phyloP scores from a whole-genome alignment of 441 rosid species.

The Manihot esculenta region DNA sequence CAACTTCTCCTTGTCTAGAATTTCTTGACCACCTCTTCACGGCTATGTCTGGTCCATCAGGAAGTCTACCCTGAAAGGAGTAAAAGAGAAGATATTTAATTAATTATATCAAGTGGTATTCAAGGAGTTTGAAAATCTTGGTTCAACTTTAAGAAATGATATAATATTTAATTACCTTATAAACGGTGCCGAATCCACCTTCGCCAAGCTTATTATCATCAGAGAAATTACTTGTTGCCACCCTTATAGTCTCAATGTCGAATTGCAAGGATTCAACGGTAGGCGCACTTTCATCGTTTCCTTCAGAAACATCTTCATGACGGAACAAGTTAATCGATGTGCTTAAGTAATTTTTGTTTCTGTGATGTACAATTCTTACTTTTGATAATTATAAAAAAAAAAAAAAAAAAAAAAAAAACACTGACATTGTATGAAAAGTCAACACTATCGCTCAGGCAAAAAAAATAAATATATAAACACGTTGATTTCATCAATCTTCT shows the following conservation, averaged over 20 bases:
- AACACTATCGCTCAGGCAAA: too few relatives aligned
- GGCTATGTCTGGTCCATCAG: conserved; percentile 34
- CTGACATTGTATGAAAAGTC: too few relatives aligned
- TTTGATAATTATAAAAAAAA: too few relatives aligned
- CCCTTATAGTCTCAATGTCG: conserved; percentile 1
- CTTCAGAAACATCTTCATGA: background rate
- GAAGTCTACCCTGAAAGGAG: conserved; percentile 30
- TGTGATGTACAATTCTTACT: too few relatives aligned
- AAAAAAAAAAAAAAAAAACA: too few relatives aligned
- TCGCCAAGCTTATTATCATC: conserved; percentile 23
- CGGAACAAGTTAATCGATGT: background rate
- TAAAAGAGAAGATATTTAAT: too few relatives aligned
- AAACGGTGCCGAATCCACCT: conserved; percentile 31
- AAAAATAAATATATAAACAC: too few relatives aligned
- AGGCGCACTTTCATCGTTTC: background rate
- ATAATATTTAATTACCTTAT: too few relatives aligned
- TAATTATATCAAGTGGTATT: too few relatives aligned
- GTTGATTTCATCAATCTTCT: too few relatives aligned
- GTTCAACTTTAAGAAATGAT: background rate
- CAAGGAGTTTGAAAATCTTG: background rate
- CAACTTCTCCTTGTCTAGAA: conserved; percentile 33
- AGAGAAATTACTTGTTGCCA: conserved; percentile 20
- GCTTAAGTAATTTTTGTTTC: too few relatives aligned
- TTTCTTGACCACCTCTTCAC: conserved; percentile 35
- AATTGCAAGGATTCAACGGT: conserved; percentile 18